Evolutionary conservation across 768 basidiomycete genomes (phyloP), one percentile per base, ranked within the genome.

Genomic region (Naganishia vaughanmartiniae): DNA sequence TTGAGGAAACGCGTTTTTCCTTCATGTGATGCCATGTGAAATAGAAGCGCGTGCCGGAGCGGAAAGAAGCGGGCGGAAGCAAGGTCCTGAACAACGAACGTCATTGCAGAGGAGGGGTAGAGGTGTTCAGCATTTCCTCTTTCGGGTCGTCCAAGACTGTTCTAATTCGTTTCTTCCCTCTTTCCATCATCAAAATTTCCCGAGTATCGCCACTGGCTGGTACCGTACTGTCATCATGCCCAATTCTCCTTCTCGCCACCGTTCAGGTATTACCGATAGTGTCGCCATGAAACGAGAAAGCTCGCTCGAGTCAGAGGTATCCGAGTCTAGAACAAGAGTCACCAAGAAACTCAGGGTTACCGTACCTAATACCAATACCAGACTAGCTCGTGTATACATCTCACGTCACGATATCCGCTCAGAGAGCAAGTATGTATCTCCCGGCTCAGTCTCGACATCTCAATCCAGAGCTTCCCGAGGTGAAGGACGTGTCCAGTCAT

Each of bases 251-350:
- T 17, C 54, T 17, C 30, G 54, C 54, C 54, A 12, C 48, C 48
- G 48, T 12, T 26, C 48, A 21, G 48, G 48, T 51, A 21, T 9
- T 24, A 7, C 48, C 14, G 24, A 9, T 15, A 15, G 46, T 21
- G 14, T 54, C 30, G 33, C 54, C 30, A 55, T 55, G 54, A 55
- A 55, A 31, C 54, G 54, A 19, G 54, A 55, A 7, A 31, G 30
- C 54, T 55, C 54, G 54, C 30, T 55, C 54, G 54, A 55, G 33
- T 55, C 54, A 4, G 33, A 34, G 31, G 54, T 55, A 17, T 55
- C 54, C 54, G 30, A 28, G 48, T 51, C 48, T 1, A 51, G n/a
- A 30, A 19, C 54, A 28, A 19, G 54, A 30, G 33, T 55, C 30
- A 55, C 54, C 54, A 55, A 55, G 54, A 55, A 31, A 17, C 54